phyloP scores from a whole-genome alignment of 257 asterid genomes.

The Cruciata laevipes region DNA sequence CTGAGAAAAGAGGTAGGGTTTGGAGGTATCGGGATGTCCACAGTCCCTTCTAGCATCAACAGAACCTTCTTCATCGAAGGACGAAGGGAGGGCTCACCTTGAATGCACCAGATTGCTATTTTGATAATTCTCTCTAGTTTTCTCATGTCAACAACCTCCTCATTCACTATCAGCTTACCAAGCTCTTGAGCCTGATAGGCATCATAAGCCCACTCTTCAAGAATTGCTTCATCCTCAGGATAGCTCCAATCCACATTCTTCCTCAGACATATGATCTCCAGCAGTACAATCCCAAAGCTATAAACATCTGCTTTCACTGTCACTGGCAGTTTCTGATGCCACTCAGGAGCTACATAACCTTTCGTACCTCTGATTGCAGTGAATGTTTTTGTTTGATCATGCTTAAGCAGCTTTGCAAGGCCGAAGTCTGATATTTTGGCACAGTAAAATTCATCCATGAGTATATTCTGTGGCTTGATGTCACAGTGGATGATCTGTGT shows the following conservation, averaged over 20 bases:
- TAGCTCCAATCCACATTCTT: constrained; percentile 26
- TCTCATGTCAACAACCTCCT: constrained; percentile 24
- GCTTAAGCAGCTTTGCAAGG: constrained; percentile 43
- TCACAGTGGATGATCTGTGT: constrained; percentile 1
- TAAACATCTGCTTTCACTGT: constrained; percentile 53
- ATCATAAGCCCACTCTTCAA: constrained; percentile 39
- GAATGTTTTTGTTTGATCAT: constrained; percentile 40
- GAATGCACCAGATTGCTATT: constrained; percentile 56
- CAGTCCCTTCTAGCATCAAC: constrained; percentile 58
- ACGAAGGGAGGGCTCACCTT: constrained; percentile 39
- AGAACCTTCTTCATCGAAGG: constrained; percentile 54
- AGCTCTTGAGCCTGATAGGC: constrained; percentile 25
- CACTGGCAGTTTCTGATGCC: constrained; percentile 37
- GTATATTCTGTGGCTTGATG: constrained; percentile 16
- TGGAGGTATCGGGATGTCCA: constrained; percentile 50
- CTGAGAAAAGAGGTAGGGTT: constrained; percentile 39
- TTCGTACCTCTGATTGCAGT: constrained; percentile 45
- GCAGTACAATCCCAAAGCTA: constrained; percentile 47
- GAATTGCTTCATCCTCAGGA: constrained; percentile 34
- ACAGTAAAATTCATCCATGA: constrained; percentile 32
- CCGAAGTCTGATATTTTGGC: constrained; percentile 56
- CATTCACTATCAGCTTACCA: constrained; percentile 22
- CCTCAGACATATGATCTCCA: constrained; percentile 41
- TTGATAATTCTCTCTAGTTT: constrained; percentile 36
- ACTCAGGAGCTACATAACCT: constrained; percentile 54